A percentile compares a stretch with the other conserved stretches of the same genome.
Conservation (phyloP, 73 alveolate species). For the Uronychia binucleata region DNA sequence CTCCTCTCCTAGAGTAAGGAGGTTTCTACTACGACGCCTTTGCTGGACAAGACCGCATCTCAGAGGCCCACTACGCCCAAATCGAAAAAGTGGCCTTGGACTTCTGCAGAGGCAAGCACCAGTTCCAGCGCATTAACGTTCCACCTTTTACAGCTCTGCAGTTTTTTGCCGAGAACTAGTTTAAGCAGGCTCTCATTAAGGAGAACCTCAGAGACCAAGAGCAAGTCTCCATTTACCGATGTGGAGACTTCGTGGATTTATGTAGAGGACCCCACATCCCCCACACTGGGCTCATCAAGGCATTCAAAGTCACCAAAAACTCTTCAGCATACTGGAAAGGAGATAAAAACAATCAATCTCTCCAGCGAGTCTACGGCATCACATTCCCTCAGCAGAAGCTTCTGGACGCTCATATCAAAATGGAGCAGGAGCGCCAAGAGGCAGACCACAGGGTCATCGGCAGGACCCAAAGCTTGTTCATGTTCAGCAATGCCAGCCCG, state of each 20-base stretch:
- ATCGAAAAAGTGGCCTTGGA: conserved; percentile 78
- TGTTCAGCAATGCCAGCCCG: conserved; percentile 92
- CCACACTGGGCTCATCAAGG: conserved; percentile 93
- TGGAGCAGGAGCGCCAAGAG: conserved; percentile 93
- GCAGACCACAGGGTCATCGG: conserved; percentile 98
- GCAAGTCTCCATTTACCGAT: conserved; percentile 92
- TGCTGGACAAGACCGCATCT: conserved; percentile 65
- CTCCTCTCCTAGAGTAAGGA: conserved; percentile 93
- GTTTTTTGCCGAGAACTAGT: conserved; percentile 85
- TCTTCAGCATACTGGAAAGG: conserved; percentile 98
- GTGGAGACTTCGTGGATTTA: conserved; percentile 97
- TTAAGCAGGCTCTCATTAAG: conserved; percentile 85
- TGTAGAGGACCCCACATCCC: conserved; percentile 99
- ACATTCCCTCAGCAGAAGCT: conserved; percentile 95
- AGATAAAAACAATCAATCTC: conserved; percentile 92
- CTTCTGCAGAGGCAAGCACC: conserved; percentile 82
- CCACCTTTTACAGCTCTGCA: conserved; percentile 94
- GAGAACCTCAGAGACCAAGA: conserved; percentile 93
- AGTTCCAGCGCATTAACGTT: conserved; percentile 89
- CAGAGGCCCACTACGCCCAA: conserved; percentile 71
- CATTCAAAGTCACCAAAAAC: conserved; percentile 87
- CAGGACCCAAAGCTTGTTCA: conserved; percentile 88
- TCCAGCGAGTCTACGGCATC: conserved; percentile 88
- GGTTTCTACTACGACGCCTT: conserved; percentile 93
- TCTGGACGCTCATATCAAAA: conserved; percentile 88